Evolutionary conservation across 139 green algal species (phyloP), one percentile per base, ranked within the genome.

Genomic region (Asterochloris sp.): DNA sequence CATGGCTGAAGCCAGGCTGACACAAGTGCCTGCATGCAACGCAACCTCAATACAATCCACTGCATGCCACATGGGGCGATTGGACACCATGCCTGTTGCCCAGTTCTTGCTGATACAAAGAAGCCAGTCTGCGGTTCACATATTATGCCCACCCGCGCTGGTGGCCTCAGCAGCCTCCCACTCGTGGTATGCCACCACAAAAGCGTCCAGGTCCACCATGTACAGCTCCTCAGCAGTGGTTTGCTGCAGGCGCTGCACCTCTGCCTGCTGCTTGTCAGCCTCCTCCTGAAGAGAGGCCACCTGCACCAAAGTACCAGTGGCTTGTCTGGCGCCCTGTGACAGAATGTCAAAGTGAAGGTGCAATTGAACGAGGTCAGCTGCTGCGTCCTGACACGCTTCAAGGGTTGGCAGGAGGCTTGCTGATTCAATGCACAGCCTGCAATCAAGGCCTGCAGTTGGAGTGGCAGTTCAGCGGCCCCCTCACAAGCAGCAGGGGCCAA

Each of bases 161-260:
- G 76, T n/a, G 28, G 64, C 78, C 79, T 82, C 73, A n/a, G 85
- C 85, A 27, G 76, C 83, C 19, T 92, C 86, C 24, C 73, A 78
- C 66, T 75, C 74, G 26, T 85, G 78, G 75, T 90, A 82, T 12
- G 84, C 74, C 83, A 84, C 83, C 79, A 94, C 54, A 80, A 98
- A 97, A 0, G 78, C 83, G 47, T 97, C 92, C 77, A 98, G 87
- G 89, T 98, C 96, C 0, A 80, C 54, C 9, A 75, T n/a, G 91
- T 94, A 98, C 90, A 98, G 94, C 13, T 92, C 73, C 62, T 89
- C 82, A 54, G 88, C 84, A 13, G 87, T 95, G 74, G 92, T 96
- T 66, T 66, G 76, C 12, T 78, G 74, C 74, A 98, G 86, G 60
- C 82, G 75, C 47, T 87, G 89, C 38, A 98, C 92, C 23, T 89